Conservation (phyloP, 2,329 filamentous ascomycete genomes). For the Fusarium sp. region DNA sequence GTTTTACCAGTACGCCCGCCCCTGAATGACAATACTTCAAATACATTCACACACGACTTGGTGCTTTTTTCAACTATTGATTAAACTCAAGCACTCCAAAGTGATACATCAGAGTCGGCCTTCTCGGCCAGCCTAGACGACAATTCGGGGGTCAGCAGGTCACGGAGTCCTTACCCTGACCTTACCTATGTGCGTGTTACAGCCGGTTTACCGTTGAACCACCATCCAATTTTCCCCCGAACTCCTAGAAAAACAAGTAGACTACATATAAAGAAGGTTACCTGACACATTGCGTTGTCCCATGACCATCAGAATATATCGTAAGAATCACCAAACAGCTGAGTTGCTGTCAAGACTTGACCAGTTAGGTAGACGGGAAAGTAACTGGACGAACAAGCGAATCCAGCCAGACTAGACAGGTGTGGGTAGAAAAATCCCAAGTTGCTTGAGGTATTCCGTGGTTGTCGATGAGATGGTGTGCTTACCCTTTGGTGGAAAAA, state of each 20-base stretch:
- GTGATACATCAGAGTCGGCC: constrained; percentile 41
- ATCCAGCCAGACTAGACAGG: constrained; percentile 1
- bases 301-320: constrained; percentile 15
- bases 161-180: constrained; percentile 64
- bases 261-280: constrained; percentile 46
- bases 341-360: constrained; percentile 9
- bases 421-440: constrained; percentile 3
- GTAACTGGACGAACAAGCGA: not conserved
- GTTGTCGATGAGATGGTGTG: constrained; percentile 23
- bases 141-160: constrained; percentile 50
- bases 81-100: constrained; percentile 40
- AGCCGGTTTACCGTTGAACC: constrained; percentile 28
- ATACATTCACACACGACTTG: constrained; percentile 24
- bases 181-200: constrained; percentile 57
- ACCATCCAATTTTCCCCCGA: constrained; percentile 20
- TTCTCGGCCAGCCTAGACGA: constrained; percentile 31
- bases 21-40: constrained; percentile 43
- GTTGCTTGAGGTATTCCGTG: constrained; percentile 3
- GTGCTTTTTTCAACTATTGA: constrained; percentile 27
- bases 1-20: constrained; percentile 45
- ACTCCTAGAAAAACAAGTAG: constrained; percentile 44
- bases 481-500: constrained; percentile 43
- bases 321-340: constrained; percentile 1
- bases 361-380: constrained; percentile 18
- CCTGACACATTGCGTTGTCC: constrained; percentile 39